Conservation (phyloP, 495 filamentous ascomycete genomes). For the Annulohypoxylon nitens region DNA sequence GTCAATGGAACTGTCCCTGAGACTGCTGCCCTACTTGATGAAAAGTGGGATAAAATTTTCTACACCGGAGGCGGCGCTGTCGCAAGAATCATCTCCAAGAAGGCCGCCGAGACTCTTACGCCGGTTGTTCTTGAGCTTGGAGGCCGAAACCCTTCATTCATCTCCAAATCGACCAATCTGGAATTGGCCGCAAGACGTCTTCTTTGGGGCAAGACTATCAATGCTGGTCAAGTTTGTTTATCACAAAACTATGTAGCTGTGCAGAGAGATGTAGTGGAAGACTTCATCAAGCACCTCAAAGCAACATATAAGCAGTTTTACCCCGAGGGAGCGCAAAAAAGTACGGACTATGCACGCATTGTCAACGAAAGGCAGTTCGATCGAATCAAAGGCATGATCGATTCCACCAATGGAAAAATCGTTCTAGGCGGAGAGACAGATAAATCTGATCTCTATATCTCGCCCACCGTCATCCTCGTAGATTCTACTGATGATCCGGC, state of each 20-base stretch:
- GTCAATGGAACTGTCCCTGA: conserved; percentile 86
- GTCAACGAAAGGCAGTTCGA: conserved; percentile 82
- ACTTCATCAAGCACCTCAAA: conserved; percentile 82
- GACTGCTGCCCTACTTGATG: conserved; percentile 82
- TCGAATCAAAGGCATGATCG: conserved; percentile 90
- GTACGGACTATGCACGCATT: conserved; percentile 81
- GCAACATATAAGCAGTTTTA: conserved; percentile 81
- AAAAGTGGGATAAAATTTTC: conserved; percentile 98
- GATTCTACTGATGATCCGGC: conserved; percentile 80
- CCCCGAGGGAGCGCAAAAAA: conserved; percentile 81
- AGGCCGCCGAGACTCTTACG: conserved; percentile 91
- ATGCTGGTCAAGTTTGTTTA: conserved; percentile 90
- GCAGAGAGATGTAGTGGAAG: conserved; percentile 76
- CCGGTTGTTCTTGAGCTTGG: conserved; percentile 91
- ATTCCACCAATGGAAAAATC: conserved; percentile 84
- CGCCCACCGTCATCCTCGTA: conserved; percentile 86
- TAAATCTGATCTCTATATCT: conserved; percentile 81
- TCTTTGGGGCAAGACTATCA: conserved; percentile 86
- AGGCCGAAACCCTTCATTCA: conserved; percentile 89
- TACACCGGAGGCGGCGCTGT: conserved; percentile 87
- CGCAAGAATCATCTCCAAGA: conserved; percentile 89
- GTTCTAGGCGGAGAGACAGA: conserved; percentile 86
- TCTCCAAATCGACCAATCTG: conserved; percentile 84
- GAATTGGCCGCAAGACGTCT: conserved; percentile 85
- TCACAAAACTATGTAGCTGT: conserved; percentile 90